Percentiles rank a stretch among this genome's conserved stretches.
Evolutionary conservation across 2,329 filamentous ascomycete species (phyloP).

Genomic region (Cryphonectria carpinicola): DNA sequence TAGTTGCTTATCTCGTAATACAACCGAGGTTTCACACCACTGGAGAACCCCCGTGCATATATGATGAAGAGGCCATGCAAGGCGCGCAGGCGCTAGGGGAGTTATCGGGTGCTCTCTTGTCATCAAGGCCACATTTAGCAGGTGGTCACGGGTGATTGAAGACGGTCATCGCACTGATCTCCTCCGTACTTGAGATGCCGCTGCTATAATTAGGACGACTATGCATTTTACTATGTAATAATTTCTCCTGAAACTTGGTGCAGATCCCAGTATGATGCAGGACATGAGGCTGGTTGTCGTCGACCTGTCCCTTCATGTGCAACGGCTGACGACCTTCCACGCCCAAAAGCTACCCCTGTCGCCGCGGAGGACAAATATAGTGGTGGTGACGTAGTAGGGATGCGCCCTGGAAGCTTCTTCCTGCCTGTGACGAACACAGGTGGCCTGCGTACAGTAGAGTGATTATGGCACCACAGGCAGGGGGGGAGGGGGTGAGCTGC

Average conservation of each 20-base stretch:
- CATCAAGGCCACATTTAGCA: not conserved
- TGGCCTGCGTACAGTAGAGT: not conserved
- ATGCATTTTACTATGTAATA: not conserved
- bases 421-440: constrained; percentile 20
- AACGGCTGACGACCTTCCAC: constrained; percentile 5
- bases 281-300: not conserved
- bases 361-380: not conserved
- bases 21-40: not conserved
- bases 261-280: constrained; percentile 7
- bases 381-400: constrained; percentile 28
- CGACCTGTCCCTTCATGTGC: not conserved
- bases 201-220: not conserved
- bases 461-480: not conserved
- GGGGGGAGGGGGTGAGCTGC: not conserved
- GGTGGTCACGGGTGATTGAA: not conserved
- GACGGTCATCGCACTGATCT: not conserved
- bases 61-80: not conserved
- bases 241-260: constrained; percentile 3
- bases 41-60: not conserved
- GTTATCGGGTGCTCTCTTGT: not conserved
- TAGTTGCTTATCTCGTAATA: not conserved
- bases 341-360: constrained; percentile 26
- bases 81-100: not conserved
- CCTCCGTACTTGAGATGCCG: not conserved
- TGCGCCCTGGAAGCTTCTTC: constrained; percentile 16